These are phyloP conservation scores for Xerocomellus chrysenteron DNA, from an alignment of 768 basidiomycete species.

Conservation along the genomic window DNA sequence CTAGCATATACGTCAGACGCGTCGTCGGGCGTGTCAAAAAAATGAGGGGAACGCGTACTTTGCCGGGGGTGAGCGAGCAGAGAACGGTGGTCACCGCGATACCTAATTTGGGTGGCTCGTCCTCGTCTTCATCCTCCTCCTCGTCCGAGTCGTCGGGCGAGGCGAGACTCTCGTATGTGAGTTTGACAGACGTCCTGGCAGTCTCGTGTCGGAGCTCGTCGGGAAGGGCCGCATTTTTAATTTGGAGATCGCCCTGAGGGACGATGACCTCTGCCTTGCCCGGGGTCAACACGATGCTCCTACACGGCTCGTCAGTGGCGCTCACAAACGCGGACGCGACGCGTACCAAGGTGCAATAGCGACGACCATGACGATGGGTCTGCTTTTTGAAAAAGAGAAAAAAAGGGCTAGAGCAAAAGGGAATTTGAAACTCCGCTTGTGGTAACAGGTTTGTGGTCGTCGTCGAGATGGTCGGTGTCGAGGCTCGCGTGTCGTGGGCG, in stretches of 20 bases:
- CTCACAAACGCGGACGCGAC: neutral
- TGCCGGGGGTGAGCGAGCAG: constrained; percentile 79
- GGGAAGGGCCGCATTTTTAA: constrained; percentile 83
- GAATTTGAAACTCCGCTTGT: constrained; percentile 47
- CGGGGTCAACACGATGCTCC: constrained; percentile 62
- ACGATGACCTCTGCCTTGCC: constrained; percentile 56
- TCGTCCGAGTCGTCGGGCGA: constrained; percentile 39
- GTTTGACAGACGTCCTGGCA: constrained; percentile 65
- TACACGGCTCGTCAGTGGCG: constrained; percentile 28
- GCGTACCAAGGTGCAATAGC: constrained; percentile 69
- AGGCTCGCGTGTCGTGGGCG: neutral
- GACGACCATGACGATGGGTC: constrained; percentile 46
- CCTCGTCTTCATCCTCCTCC: constrained; percentile 37
- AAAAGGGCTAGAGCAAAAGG: neutral
- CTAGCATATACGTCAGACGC: constrained; percentile 38
- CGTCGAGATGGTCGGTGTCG: constrained; percentile 50
- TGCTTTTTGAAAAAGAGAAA: constrained; percentile 6
- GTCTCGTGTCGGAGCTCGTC: constrained; percentile 63
- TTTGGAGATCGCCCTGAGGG: constrained; percentile 66
- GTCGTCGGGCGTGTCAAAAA: neutral
- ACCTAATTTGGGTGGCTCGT: constrained; percentile 37
- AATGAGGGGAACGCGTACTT: constrained; percentile 45
- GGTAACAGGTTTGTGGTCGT: constrained; percentile 8
- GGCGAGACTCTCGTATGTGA: constrained; percentile 49
- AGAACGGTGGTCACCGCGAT: constrained; percentile 55